phyloP scores from a whole-genome alignment of 345 rosid species.

The Bretschneidera sinensis region DNA sequence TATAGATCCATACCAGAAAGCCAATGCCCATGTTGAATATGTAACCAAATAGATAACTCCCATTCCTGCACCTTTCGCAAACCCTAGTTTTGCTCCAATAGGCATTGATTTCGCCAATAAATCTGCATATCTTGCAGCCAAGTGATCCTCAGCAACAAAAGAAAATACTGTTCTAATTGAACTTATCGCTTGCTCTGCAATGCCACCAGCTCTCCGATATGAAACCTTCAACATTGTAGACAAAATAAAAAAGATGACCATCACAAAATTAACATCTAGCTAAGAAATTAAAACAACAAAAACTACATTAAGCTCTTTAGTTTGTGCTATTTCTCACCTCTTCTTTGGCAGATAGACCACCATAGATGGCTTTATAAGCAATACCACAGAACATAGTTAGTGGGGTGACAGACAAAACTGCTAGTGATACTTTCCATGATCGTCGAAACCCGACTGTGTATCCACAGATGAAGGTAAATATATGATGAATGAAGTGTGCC shows the following conservation, averaged over 20 bases:
- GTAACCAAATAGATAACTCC: conserved; percentile 72
- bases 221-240: conserved; percentile 44
- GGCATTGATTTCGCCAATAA: conserved; percentile 37
- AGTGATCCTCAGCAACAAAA: conserved; percentile 55
- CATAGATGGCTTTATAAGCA: conserved; percentile 66
- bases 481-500: conserved; percentile 55
- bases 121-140: conserved; percentile 40
- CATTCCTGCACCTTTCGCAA: conserved; percentile 69
- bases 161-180: conserved; percentile 60
- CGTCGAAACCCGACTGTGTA: conserved; percentile 43
- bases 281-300: not conserved
- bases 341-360: conserved; percentile 56
- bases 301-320: not conserved
- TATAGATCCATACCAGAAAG: conserved; percentile 58
- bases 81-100: conserved; percentile 49
- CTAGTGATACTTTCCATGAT: conserved; percentile 54
- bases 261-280: not conserved
- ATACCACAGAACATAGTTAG: conserved; percentile 58
- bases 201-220: conserved; percentile 45
- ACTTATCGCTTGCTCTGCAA: conserved; percentile 57
- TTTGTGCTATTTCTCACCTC: conserved; percentile 32
- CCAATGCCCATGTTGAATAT: conserved; percentile 64
- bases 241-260: not conserved
- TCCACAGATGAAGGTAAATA: conserved; percentile 52
- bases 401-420: conserved; percentile 53